A percentile compares a stretch with the other conserved stretches of the same genome.
phyloP scores from a whole-genome alignment of 225 moss, liverwort and hornwort species.

The Physcomitrium patens region DNA sequence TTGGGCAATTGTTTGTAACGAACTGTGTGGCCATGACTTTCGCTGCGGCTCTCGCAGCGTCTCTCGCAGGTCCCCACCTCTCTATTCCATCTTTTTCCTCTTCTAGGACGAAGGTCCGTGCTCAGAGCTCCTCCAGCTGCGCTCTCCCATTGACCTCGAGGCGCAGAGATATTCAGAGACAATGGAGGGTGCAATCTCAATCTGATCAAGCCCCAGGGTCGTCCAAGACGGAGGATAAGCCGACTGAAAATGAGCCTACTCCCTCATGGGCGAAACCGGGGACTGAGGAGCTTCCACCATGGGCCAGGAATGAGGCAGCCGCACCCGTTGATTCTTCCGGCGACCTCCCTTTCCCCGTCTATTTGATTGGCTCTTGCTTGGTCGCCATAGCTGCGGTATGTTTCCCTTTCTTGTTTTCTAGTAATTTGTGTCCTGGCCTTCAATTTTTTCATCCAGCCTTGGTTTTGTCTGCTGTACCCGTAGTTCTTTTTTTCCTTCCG shows the following conservation, averaged over 20 bases:
- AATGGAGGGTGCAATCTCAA: conserved; percentile 43
- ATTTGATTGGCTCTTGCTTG: conserved; percentile 76
- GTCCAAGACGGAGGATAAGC: conserved; percentile 36
- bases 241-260: conserved; percentile 30
- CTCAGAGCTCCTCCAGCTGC: background rate
- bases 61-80: conserved; percentile 17
- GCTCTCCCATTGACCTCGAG: background rate
- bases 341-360: conserved; percentile 76
- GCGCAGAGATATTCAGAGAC: background rate
- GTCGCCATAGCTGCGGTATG: conserved; percentile 93
- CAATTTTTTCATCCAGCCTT: background rate
- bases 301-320: conserved; percentile 81
- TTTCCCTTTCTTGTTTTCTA: background rate
- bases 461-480: background rate
- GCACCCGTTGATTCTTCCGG: conserved; percentile 39
- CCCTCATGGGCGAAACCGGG: conserved; percentile 80
- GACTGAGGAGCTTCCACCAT: conserved; percentile 85
- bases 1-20: background rate
- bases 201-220: conserved; percentile 41
- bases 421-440: background rate
- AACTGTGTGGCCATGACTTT: conserved; percentile 7
- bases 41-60: conserved; percentile 11
- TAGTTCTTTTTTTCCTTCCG: background rate
- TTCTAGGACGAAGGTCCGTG: background rate
- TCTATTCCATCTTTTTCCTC: conserved; percentile 17